Base-by-base conservation (phyloP, 441 rosid species). In the Gossypium laxum region DNA sequence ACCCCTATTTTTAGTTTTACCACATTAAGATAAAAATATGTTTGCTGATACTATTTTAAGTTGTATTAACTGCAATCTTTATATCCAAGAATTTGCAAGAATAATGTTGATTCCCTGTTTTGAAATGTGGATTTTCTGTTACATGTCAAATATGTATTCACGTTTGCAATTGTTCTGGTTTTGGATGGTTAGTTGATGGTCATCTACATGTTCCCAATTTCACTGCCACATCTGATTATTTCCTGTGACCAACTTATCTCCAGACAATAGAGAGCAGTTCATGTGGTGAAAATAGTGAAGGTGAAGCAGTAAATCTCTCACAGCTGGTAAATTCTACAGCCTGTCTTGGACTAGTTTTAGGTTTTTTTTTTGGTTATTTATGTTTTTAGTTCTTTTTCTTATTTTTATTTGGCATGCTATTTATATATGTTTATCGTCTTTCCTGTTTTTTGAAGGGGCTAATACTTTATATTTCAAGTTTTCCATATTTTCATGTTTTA, bases 181-280 rank as follows among this genome's bases (percentile, higher is more conserved):
- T 68, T 12, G 15, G 54, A 55, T 74, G 64, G 50, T 51, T 30
- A 6, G 6, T 61, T 26, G 26, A 65, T 55, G 58, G n/a, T 24
- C 21, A 17, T 54, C 21, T 52, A 14, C 63, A 47, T 59, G 3
- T 26, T 51, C 15, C 5, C 10, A 64, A 24, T 26, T 67, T 75
- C 48, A 56, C 61, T 28, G 45, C 73, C 26, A 28, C 26, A 34
- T 43, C 72, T 79, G 59, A 79, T 73, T 58, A 15, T 41, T 75
- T 71, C 26, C 1, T 45, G n/a, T 63, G 47, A 69, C 51, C 47
- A 58, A 32, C 61, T 78, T 81, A 69, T 61, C 50, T 70, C 75
- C 85, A 95, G 99, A 92, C 95, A 18, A 79, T 95, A 75, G 99
- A 95, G 81, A 92, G 98, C 85, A 92, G 93, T 64, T 87, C 96